Evolutionary conservation across 2,329 filamentous ascomycete species (phyloP), one percentile per base, ranked within the genome.

Genomic region (Colletotrichum aenigma): DNA sequence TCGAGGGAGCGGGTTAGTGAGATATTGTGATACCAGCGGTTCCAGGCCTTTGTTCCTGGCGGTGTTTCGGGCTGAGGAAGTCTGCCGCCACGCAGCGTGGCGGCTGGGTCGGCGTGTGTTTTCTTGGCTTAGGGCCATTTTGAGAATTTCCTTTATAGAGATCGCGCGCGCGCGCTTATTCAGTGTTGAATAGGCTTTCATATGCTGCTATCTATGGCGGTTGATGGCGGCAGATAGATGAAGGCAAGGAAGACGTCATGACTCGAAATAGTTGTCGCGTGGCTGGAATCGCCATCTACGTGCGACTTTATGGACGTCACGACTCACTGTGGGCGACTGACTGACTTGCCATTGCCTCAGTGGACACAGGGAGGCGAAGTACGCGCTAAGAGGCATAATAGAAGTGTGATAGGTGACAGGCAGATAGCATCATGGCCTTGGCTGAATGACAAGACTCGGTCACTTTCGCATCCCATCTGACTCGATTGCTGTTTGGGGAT

Each of bases 11-110:
- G 6, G 1, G 16, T 18, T 30, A 58, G 21, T 30, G 58, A 71
- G 52, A n/a, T 4, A 52, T 24, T 52, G 43, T 48, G 10, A 18
- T 26, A 36, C 21, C 61, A 16, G 18, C 61, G n/a, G n/a, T 24
- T 18, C 62, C 43, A 52, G n/a, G 43, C 34, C 70, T 73, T 65
- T 73, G 70, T 73, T 58, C 69, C 34, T 52, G 34, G 15, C 12
- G n/a, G 56, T 71, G 73, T 75, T 75, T 75, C 61, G 43, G n/a
- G 16, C 73, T 75, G 72, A 26, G 38, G 18, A 66, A 65, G 52
- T 52, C 18, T 56, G 61, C n/a, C 55, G 72, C 68, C 68, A 65
- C 38, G n/a, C 48, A 24, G 30, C 21, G 62, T 58, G 52, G 34
- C 32, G 28, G 34, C 21, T 52, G 34, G 61, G 18, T 56, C n/a